These are phyloP conservation scores for Vigna angularis DNA, from an alignment of 306 rosid genomes.

Conservation along the genomic window DNA sequence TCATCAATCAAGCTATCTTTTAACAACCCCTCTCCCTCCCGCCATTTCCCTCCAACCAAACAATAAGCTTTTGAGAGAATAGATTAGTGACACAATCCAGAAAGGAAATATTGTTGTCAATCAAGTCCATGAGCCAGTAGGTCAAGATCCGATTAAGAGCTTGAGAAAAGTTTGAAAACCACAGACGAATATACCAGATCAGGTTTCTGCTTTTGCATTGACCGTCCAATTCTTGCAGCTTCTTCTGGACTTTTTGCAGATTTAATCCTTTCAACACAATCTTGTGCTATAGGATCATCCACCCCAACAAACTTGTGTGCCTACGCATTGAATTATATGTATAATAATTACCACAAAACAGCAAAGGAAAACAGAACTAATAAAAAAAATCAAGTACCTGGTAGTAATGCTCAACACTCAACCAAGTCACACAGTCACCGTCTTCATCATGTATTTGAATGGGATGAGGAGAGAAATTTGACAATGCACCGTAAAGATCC, in stretches of 20 bases:
- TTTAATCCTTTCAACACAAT: slow-evolving; percentile 72
- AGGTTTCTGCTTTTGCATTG: slow-evolving; percentile 77
- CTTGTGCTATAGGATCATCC: slow-evolving; percentile 66
- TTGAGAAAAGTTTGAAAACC: slow-evolving; percentile 32
- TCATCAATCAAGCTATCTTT: background rate
- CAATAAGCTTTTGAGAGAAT: background rate
- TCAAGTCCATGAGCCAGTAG: background rate
- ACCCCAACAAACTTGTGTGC: slow-evolving; percentile 82
- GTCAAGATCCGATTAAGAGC: background rate
- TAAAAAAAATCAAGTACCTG: slow-evolving; percentile 65
- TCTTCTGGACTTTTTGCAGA: slow-evolving; percentile 90
- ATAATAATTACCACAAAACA: slow-evolving; percentile 17
- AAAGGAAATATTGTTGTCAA: slow-evolving; percentile 19
- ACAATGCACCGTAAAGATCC: slow-evolving; percentile 90
- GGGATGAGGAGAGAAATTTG: slow-evolving; percentile 93
- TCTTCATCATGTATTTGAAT: slow-evolving; percentile 71
- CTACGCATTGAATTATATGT: slow-evolving; percentile 45
- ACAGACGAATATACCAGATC: slow-evolving; percentile 61
- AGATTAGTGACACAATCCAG: background rate
- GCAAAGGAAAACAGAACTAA: slow-evolving; percentile 26
- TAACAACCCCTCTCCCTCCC: background rate
- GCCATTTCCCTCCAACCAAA: background rate
- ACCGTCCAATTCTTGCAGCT: slow-evolving; percentile 84
- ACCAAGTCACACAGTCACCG: slow-evolving; percentile 74
- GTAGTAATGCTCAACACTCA: slow-evolving; percentile 91